Evolutionary conservation across 202 grass and related monocot genomes (phyloP).

Genomic region (Setaria viridis): DNA sequence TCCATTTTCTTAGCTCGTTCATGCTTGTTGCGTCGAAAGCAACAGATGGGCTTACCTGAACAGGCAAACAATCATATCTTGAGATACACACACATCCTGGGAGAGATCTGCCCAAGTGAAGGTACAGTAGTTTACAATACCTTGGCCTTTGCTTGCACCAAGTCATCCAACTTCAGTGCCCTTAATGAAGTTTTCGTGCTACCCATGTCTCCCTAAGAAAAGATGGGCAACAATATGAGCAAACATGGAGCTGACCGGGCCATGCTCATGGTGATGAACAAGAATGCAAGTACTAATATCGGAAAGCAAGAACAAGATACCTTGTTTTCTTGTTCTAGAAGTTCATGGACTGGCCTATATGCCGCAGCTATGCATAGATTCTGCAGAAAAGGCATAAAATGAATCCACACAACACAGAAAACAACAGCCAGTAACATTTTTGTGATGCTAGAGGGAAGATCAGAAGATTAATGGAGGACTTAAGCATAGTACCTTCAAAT

Average conservation of each 20-base stretch:
- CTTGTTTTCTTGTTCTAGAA: constrained; percentile 80
- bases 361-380: constrained; percentile 88
- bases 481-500: constrained; percentile 76
- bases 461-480: constrained; percentile 23
- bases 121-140: constrained; percentile 49
- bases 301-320: constrained; percentile 35
- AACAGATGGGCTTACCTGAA: constrained; percentile 84
- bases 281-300: constrained; percentile 30
- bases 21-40: constrained; percentile 84
- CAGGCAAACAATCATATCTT: constrained; percentile 31
- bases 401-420: constrained; percentile 18
- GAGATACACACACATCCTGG: constrained; percentile 19
- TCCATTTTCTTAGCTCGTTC: constrained; percentile 95
- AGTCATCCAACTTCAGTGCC: constrained; percentile 75
- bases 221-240: constrained; percentile 36
- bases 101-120: neutral
- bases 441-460: neutral
- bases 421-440: constrained; percentile 6
- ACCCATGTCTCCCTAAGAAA: constrained; percentile 53
- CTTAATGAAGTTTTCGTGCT: constrained; percentile 57
- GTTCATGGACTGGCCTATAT: constrained; percentile 93
- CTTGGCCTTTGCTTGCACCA: constrained; percentile 93
- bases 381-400: constrained; percentile 48
- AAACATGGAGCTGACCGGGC: neutral
- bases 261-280: neutral